Evolutionary conservation across 371 early-diverging fungal species (phyloP).

Genomic region (Mortierella sp.): DNA sequence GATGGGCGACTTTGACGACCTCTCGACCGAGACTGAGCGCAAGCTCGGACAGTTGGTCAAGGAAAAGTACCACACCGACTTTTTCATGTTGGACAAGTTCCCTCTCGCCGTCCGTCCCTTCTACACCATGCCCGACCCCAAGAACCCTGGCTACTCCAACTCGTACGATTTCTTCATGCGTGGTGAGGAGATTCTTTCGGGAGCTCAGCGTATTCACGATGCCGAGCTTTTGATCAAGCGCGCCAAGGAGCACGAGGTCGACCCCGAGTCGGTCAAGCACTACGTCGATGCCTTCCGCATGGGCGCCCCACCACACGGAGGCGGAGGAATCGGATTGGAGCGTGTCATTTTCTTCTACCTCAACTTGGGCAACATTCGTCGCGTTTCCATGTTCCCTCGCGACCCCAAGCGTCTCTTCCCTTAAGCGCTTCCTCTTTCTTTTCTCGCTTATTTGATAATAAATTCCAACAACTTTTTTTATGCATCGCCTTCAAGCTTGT

Average conservation of each 20-base stretch:
- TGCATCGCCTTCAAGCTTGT: not conserved
- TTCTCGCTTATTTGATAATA: not conserved
- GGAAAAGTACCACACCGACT: slow-evolving; percentile 97
- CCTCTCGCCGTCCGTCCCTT: slow-evolving; percentile 98
- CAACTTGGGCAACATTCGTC: slow-evolving; percentile 97
- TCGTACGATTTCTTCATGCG: slow-evolving; percentile 99
- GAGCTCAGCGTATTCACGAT: slow-evolving; percentile 99
- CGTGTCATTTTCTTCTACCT: slow-evolving; percentile 99
- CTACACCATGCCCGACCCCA: slow-evolving; percentile 99
- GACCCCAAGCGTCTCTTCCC: slow-evolving; percentile 98
- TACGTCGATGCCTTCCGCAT: slow-evolving; percentile 99
- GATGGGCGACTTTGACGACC: slow-evolving; percentile 95
- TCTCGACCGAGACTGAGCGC: slow-evolving; percentile 96
- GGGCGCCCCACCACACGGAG: slow-evolving; percentile 99
- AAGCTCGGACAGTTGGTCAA: slow-evolving; percentile 94
- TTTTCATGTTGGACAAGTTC: slow-evolving; percentile 99
- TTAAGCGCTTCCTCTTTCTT: slow-evolving; percentile 62
- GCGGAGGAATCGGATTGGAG: slow-evolving; percentile 98
- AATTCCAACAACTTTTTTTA: not conserved
- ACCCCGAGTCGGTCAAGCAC: slow-evolving; percentile 87
- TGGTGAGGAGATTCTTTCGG: slow-evolving; percentile 99
- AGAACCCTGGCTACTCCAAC: slow-evolving; percentile 92
- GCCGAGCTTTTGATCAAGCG: slow-evolving; percentile 88
- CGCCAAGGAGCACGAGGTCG: slow-evolving; percentile 88
- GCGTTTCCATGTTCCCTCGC: slow-evolving; percentile 98